A percentile compares a stretch with the other conserved stretches of the same genome.
phyloP scores from a whole-genome alignment of 2,329 filamentous ascomycete genomes.

The Fusarium sp. region DNA sequence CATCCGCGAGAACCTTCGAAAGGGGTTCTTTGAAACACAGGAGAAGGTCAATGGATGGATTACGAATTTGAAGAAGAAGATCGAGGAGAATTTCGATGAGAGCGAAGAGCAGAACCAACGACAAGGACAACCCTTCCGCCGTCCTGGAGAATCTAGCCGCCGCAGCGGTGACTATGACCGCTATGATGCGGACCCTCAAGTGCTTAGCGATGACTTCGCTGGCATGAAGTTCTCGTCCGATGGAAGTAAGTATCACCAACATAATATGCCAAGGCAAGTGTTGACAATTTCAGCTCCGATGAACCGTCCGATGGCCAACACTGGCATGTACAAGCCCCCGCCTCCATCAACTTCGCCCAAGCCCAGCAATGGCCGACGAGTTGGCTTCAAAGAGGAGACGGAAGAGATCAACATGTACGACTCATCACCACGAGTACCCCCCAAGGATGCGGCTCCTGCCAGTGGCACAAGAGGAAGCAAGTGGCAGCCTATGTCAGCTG shows the following conservation, averaged over 20 bases:
- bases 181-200: slow-evolving; percentile 93
- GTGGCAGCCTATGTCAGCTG: slow-evolving; percentile 91
- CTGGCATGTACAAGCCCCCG: slow-evolving; percentile 80
- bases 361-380: slow-evolving; percentile 61
- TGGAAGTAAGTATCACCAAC: slow-evolving; percentile 63
- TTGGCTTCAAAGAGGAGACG: slow-evolving; percentile 70
- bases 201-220: slow-evolving; percentile 89
- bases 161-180: slow-evolving; percentile 89
- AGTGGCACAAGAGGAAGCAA: slow-evolving; percentile 82
- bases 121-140: slow-evolving; percentile 53
- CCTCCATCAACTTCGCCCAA: slow-evolving; percentile 64
- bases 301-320: slow-evolving; percentile 76
- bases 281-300: slow-evolving; percentile 48
- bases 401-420: slow-evolving; percentile 86
- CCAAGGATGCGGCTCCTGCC: slow-evolving; percentile 60
- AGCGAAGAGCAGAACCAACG: slow-evolving; percentile 61
- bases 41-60: slow-evolving; percentile 94
- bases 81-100: slow-evolving; percentile 88
- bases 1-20: slow-evolving; percentile 91
- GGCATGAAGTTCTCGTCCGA: slow-evolving; percentile 72
- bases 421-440: slow-evolving; percentile 66
- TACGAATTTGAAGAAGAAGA: slow-evolving; percentile 87
- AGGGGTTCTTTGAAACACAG: slow-evolving; percentile 95
- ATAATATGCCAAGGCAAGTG: background rate
- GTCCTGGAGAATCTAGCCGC: slow-evolving; percentile 70